Conservation (phyloP, 768 basidiomycete genomes). For the Thelephora ganbajun region DNA sequence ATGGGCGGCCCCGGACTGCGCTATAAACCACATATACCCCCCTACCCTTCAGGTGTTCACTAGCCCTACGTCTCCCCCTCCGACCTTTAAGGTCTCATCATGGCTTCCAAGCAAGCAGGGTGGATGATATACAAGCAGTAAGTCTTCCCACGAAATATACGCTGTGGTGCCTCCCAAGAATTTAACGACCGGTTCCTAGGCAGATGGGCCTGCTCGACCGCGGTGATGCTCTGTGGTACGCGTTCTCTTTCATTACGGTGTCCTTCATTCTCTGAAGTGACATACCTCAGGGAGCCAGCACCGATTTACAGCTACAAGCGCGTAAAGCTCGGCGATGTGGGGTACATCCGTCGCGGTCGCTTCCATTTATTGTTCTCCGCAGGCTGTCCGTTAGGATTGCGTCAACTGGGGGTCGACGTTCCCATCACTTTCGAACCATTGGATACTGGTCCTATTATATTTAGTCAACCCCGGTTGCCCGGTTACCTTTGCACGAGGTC, state of each 20-base stretch:
- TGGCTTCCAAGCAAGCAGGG: no score
- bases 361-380: conserved; percentile 5
- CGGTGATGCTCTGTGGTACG: not conserved
- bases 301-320: not conserved
- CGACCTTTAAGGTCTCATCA: no score
- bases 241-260: not conserved
- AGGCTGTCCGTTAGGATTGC: not conserved
- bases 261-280: not conserved
- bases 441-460: not conserved
- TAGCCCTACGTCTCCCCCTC: no score
- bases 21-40: no score
- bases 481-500: not conserved
- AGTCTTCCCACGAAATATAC: no score
- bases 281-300: not conserved
- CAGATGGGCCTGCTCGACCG: not conserved
- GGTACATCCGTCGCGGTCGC: conserved; percentile 2
- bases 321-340: conserved; percentile 5
- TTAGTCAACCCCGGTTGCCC: not conserved
- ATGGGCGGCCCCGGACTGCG: no score
- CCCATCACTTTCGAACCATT: conserved; percentile 3
- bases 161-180: no score
- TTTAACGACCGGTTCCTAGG: not conserved
- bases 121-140: no score
- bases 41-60: no score
- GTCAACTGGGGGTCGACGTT: conserved; percentile 1